Evolutionary conservation across 495 filamentous ascomycete genomes (phyloP).

Genomic region (Neurospora sp.): DNA sequence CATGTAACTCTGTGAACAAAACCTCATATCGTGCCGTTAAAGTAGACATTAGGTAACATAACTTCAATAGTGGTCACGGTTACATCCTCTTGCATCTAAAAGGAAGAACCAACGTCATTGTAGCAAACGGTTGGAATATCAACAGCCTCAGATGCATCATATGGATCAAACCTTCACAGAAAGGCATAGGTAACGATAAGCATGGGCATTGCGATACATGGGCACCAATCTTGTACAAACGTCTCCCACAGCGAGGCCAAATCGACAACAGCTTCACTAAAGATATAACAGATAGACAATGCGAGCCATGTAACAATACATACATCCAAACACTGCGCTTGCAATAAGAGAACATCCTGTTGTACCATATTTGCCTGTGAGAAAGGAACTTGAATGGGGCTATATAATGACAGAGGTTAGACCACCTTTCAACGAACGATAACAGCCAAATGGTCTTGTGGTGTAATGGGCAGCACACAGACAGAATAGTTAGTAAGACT

Average conservation of each 20-base stretch:
- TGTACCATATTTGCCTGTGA: too few species aligned
- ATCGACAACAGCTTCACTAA: too few species aligned
- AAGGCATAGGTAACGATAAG: not conserved
- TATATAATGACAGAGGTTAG: not conserved
- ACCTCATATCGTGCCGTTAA: not conserved
- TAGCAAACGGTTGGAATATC: not conserved
- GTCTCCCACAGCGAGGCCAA: too few species aligned
- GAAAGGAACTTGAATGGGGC: not conserved
- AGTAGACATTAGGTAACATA: not conserved
- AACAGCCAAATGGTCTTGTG: not conserved
- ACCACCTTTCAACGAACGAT: not conserved
- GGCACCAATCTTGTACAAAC: too few species aligned
- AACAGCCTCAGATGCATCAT: not conserved
- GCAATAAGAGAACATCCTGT: too few species aligned
- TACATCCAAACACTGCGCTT: too few species aligned
- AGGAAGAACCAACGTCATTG: not conserved
- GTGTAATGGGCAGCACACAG: not conserved
- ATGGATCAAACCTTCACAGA: not conserved
- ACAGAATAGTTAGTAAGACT: not conserved
- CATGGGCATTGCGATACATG: not conserved
- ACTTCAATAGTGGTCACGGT: not conserved
- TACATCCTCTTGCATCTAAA: not conserved
- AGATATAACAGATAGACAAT: too few species aligned
- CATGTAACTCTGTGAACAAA: not conserved
- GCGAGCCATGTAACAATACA: too few species aligned